Evolutionary conservation across 1,139 yeast genomes (phyloP).

Genomic region (Blastobotrys elegans): DNA sequence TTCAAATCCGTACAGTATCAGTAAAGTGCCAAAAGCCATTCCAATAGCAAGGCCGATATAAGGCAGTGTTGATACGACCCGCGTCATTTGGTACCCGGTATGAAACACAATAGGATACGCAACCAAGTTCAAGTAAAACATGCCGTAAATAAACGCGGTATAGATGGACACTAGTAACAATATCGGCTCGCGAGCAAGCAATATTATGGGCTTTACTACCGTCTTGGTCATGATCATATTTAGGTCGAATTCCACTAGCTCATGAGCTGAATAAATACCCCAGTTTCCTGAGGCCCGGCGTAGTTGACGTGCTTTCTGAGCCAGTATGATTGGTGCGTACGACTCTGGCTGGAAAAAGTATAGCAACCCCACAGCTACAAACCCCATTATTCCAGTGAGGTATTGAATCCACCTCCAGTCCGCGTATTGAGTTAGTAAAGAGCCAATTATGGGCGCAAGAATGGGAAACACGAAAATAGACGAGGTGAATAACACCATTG

Average conservation of each 20-base stretch:
- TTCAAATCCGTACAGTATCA: conserved; percentile 13
- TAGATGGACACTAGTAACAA: conserved; percentile 61
- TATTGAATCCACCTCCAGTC: conserved; percentile 60
- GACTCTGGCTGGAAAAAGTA: conserved; percentile 43
- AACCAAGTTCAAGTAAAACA: conserved; percentile 68
- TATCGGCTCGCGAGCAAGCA: conserved; percentile 69
- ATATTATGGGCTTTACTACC: conserved; percentile 58
- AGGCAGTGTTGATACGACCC: conserved; percentile 37
- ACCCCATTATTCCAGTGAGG: conserved; percentile 47
- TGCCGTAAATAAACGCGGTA: conserved; percentile 79
- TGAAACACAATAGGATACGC: conserved; percentile 71
- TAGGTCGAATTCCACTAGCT: conserved; percentile 54
- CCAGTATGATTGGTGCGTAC: conserved; percentile 40
- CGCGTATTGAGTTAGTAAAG: conserved; percentile 34
- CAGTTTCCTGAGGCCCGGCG: conserved; percentile 51
- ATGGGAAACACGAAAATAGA: conserved; percentile 71
- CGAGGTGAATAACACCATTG: conserved; percentile 55
- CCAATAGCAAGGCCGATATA: conserved; percentile 49
- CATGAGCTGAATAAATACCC: conserved; percentile 82
- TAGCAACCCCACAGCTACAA: conserved; percentile 32
- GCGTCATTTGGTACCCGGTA: conserved; percentile 58
- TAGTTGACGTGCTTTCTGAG: conserved; percentile 42
- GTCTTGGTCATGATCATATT: conserved; percentile 63
- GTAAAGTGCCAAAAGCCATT: conserved; percentile 19
- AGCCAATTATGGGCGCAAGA: conserved; percentile 51